Evolutionary conservation across 345 rosid genomes (phyloP).

Genomic region (Eucalyptus fibrosa): DNA sequence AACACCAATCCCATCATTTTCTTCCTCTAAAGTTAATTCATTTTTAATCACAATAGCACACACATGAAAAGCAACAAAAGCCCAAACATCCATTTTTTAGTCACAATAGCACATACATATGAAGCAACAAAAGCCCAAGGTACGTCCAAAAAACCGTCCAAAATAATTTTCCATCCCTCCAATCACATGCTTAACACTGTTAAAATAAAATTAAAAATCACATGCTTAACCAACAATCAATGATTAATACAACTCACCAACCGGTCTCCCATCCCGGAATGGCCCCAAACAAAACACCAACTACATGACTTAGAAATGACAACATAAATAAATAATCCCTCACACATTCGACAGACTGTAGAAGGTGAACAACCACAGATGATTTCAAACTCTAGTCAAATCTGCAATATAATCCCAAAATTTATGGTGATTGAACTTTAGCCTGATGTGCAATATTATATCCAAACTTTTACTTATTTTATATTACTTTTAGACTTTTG

Average conservation of each 20-base stretch:
- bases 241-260: neutral
- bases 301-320: neutral
- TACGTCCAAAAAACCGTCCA: neutral
- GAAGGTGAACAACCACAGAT: too few relatives aligned
- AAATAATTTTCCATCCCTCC: neutral
- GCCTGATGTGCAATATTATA: fast-evolving
- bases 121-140: neutral
- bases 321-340: neutral
- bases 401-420: fast-evolving
- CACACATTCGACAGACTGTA: fast-evolving
- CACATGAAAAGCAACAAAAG: neutral
- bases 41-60: neutral
- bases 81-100: too few relatives aligned
- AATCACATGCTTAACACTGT: neutral
- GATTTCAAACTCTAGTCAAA: too few relatives aligned
- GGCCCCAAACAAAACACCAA: neutral
- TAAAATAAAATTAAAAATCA: neutral
- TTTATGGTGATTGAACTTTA: too few relatives aligned
- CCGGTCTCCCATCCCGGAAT: neutral
- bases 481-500: too few relatives aligned
- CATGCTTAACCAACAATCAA: neutral
- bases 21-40: neutral
- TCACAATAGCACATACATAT: neutral
- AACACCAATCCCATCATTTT: neutral
- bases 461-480: fast-evolving